A percentile compares a stretch with the other conserved stretches of the same genome.
phyloP scores from a whole-genome alignment of 2,329 filamentous ascomycete species.

The Talaromyces sp. region DNA sequence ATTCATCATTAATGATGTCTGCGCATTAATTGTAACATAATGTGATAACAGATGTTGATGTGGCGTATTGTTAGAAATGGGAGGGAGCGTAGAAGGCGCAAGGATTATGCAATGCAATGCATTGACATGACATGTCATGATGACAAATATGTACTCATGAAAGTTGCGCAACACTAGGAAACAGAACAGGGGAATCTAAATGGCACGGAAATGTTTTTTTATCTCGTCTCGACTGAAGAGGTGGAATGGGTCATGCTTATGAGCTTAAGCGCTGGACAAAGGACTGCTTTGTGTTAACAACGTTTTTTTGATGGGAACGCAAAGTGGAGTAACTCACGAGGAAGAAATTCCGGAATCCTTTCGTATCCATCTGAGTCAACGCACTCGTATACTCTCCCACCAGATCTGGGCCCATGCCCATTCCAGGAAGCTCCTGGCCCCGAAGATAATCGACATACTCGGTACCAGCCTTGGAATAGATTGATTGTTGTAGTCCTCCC shows the following conservation, averaged over 20 bases:
- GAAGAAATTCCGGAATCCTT: slow-evolving; percentile 49
- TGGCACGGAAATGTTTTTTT: neutral
- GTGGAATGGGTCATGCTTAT: slow-evolving; percentile 25
- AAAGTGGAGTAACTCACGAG: slow-evolving; percentile 33
- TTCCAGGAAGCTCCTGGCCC: slow-evolving; percentile 42
- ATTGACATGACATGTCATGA: slow-evolving; percentile 19
- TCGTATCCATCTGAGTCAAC: slow-evolving; percentile 43
- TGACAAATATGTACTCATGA: slow-evolving; percentile 23
- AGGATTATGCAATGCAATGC: slow-evolving; percentile 23
- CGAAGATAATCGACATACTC: slow-evolving; percentile 61
- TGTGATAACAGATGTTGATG: neutral
- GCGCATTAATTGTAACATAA: neutral
- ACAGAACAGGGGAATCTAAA: slow-evolving; percentile 21
- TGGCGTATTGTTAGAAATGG: neutral
- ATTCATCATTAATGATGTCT: neutral
- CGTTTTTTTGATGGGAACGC: neutral
- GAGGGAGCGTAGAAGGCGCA: neutral
- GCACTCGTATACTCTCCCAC: slow-evolving; percentile 47
- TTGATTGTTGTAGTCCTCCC: slow-evolving; percentile 77
- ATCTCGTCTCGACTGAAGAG: neutral
- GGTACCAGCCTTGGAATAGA: slow-evolving; percentile 84
- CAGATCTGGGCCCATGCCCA: slow-evolving; percentile 47
- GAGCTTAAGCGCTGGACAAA: slow-evolving; percentile 46
- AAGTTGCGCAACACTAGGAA: slow-evolving; percentile 10
- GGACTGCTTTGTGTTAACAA: slow-evolving; percentile 28